phyloP scores from a whole-genome alignment of 345 rosid species.

The Salix koriyanagi region DNA sequence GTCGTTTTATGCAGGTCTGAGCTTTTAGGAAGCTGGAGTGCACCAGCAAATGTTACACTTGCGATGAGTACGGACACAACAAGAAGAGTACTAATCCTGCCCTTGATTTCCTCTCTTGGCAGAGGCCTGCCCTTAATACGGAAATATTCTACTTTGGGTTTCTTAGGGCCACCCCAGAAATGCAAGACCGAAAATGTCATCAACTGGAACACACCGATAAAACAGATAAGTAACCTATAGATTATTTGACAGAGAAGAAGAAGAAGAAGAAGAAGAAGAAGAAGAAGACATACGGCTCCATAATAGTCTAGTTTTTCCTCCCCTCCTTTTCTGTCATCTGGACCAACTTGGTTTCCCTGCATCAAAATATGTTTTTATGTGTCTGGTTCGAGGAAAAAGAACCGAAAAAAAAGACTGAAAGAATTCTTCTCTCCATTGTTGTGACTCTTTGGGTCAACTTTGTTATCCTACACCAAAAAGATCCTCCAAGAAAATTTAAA shows the following conservation, averaged over 20 bases:
- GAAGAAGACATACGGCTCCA: too few species aligned
- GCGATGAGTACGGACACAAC: slow-evolving; percentile 21
- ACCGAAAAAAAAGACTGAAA: not conserved
- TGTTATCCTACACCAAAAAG: not conserved
- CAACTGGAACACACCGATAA: not conserved
- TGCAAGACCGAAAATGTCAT: not conserved
- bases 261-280: too few species aligned
- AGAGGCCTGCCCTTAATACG: not conserved
- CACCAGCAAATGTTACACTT: slow-evolving; percentile 20
- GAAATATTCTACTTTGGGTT: not conserved
- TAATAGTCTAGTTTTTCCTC: too few species aligned
- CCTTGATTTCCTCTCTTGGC: not conserved
- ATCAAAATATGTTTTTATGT: too few species aligned
- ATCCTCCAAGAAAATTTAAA: not conserved
- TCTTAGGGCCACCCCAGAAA: too few species aligned
- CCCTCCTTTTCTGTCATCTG: too few species aligned
- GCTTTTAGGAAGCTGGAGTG: not conserved
- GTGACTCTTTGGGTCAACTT: not conserved
- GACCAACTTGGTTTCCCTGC: too few species aligned
- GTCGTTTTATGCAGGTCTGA: fast-evolving
- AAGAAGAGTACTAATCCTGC: slow-evolving; percentile 18
- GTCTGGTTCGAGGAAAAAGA: too few species aligned
- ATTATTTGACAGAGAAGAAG: not conserved
- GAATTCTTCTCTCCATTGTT: not conserved
- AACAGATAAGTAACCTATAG: not conserved